Conservation (phyloP, 768 basidiomycete species). For the Kwoniella botswanensis region DNA sequence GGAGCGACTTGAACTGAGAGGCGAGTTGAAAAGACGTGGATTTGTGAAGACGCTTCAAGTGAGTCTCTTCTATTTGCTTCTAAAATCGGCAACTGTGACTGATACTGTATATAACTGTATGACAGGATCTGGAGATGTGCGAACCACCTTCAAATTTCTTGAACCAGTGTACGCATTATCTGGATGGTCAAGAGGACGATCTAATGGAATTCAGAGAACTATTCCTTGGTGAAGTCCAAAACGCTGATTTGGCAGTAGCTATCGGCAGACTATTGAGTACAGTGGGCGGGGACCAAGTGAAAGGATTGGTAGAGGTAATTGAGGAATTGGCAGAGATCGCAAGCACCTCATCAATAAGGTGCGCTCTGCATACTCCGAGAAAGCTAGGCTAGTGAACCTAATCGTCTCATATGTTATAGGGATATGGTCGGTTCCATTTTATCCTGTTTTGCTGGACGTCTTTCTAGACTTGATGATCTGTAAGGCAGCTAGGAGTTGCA, state of each 20-base stretch:
- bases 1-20: constrained; percentile 75
- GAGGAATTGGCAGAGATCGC: constrained; percentile 7
- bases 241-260: constrained; percentile 15
- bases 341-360: not conserved
- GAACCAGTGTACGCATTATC: constrained; percentile 79
- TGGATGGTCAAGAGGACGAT: constrained; percentile 88
- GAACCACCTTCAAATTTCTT: constrained; percentile 77
- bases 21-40: constrained; percentile 80
- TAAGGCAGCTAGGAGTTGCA: not conserved
- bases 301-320: not conserved
- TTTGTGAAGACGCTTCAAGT: constrained; percentile 84
- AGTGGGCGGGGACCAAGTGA: not conserved
- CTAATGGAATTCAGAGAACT: constrained; percentile 76
- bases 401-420: not conserved
- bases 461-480: constrained; percentile 3
- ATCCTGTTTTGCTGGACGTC: constrained; percentile 6
- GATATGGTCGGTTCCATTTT: not conserved
- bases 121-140: constrained; percentile 76
- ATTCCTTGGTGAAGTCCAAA: constrained; percentile 49
- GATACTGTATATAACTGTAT: not conserved
- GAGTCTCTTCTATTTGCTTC: constrained; percentile 55
- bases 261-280: constrained; percentile 4
- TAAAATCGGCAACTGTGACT: not conserved
- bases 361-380: not conserved
- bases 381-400: too few species aligned